Evolutionary conservation across 2,329 filamentous ascomycete species (phyloP).

Genomic region (Penicillium sp.): DNA sequence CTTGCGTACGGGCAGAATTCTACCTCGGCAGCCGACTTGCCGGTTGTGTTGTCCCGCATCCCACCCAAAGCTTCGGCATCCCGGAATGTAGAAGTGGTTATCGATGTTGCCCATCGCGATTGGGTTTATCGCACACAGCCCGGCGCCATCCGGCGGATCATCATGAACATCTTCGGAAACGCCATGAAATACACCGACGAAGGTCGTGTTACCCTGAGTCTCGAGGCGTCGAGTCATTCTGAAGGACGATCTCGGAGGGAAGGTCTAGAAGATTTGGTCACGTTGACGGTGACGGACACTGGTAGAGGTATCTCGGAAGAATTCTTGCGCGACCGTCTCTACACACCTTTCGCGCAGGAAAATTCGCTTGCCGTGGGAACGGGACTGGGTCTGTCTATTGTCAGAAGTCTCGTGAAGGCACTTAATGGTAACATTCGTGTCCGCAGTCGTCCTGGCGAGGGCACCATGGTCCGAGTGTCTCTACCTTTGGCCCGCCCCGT

Average conservation of each 20-base stretch:
- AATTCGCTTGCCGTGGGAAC: conserved; percentile 53
- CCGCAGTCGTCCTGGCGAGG: conserved; percentile 52
- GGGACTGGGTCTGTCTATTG: conserved; percentile 62
- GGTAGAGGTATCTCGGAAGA: conserved; percentile 65
- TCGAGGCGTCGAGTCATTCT: conserved; percentile 33
- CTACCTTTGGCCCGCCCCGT: conserved; percentile 42
- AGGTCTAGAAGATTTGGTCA: conserved; percentile 34
- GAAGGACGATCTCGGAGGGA: conserved; percentile 32
- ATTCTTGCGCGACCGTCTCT: conserved; percentile 60
- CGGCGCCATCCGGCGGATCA: conserved; percentile 54
- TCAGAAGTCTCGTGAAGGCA: conserved; percentile 59
- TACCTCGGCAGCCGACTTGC: conserved; percentile 23
- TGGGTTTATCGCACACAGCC: conserved; percentile 59
- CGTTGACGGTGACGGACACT: conserved; percentile 59
- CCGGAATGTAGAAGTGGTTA: conserved; percentile 46
- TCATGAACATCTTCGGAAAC: conserved; percentile 64
- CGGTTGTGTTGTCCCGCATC: conserved; percentile 20
- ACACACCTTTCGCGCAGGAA: conserved; percentile 60
- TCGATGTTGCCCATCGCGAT: conserved; percentile 51
- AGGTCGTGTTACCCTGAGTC: conserved; percentile 50
- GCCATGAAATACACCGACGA: conserved; percentile 60
- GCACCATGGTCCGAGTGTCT: conserved; percentile 55
- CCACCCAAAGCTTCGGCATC: conserved; percentile 4
- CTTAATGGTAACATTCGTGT: conserved; percentile 61
- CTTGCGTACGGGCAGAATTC: conserved; percentile 43